Evolutionary conservation across 2,329 filamentous ascomycete species (phyloP).

Genomic region (Periglandula ipomoeae): DNA sequence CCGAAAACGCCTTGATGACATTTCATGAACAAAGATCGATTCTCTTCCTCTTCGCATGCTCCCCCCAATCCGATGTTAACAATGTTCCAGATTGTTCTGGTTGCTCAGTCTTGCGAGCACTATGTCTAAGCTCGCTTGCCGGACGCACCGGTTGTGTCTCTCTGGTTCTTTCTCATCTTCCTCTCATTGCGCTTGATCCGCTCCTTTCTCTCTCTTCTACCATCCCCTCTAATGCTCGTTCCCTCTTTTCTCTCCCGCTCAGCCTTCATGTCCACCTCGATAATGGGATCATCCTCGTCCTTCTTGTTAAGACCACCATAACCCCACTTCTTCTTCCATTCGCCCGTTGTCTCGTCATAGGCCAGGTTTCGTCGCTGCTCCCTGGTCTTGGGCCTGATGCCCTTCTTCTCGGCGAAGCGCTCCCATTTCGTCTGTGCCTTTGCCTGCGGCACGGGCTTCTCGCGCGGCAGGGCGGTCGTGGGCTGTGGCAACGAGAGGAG

Average conservation of each 20-base stretch:
- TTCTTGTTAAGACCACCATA: constrained; percentile 87
- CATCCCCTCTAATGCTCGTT: constrained; percentile 51
- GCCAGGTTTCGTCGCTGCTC: constrained; percentile 66
- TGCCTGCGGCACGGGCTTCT: constrained; percentile 78
- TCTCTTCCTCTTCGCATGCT: too few relatives aligned
- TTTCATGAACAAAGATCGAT: not conserved
- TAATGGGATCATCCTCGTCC: constrained; percentile 75
- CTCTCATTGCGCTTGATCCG: constrained; percentile 62
- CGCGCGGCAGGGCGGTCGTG: constrained; percentile 67
- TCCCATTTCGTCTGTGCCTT: constrained; percentile 91
- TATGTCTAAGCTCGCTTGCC: not conserved
- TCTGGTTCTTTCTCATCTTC: constrained; percentile 58
- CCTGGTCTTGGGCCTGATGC: constrained; percentile 80
- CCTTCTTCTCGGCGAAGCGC: constrained; percentile 92
- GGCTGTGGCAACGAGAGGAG: constrained; percentile 67
- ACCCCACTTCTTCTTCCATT: constrained; percentile 93
- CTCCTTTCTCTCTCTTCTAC: constrained; percentile 57
- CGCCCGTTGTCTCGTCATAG: constrained; percentile 74
- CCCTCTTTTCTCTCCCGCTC: constrained; percentile 55
- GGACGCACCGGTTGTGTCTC: constrained; percentile 24
- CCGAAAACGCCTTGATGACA: constrained; percentile 16
- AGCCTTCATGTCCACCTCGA: constrained; percentile 78
- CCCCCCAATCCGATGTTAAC: too few relatives aligned
- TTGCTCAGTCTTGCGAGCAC: not conserved
- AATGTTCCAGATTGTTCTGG: too few relatives aligned